Evolutionary conservation across 495 filamentous ascomycete species (phyloP), one percentile per base, ranked within the genome.

Genomic region (Terfezia boudieri): DNA sequence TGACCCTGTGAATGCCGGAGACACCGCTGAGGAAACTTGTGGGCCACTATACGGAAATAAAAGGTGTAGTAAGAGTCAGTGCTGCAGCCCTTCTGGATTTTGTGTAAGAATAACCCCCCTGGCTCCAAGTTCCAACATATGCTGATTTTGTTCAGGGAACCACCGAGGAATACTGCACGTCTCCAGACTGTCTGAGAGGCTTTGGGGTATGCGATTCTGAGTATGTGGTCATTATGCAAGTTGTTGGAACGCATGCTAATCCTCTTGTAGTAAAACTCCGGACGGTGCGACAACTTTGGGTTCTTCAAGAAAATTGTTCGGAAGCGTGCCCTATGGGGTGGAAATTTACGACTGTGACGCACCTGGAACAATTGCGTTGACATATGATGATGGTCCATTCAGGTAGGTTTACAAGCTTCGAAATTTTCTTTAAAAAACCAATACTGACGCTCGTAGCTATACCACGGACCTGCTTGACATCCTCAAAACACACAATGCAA

Each of bases 371-470:
- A 68, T 86, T 55, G 82, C 79, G 41, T 62, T 83, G 53, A 84
- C 81, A 0, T 84, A 72, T 57, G 81, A 84, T 51, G 81, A 84
- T 59, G 81, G 81, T 0, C 81, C 81, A 7, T 74, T 70, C 36
- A 53, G 70, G 26, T 32, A 32, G 26, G 26, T 32, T 32, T 32
- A 32, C 26, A 32, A 32, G 26, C 26, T 32, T 1, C 26, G 1
- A 32, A 32, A 7, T 32, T 1, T 5, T 26, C n/a, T n/a, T n/a
- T 20, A 20, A 20, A 20, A 20, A 32, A 32, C 4, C 26, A 32
- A 7, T 32, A 7, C 26, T 32, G 4, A 32, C 26, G 26, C 26
- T 32, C 26, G 26, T 32, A 32, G 26, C 20, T 85, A 81, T 65
- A 86, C 82, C 0, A 64, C 62, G 8, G 71, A 76, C 52, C 71